Conservation (phyloP, 2,329 filamentous ascomycete species). For the Fusarium ramigenum region DNA sequence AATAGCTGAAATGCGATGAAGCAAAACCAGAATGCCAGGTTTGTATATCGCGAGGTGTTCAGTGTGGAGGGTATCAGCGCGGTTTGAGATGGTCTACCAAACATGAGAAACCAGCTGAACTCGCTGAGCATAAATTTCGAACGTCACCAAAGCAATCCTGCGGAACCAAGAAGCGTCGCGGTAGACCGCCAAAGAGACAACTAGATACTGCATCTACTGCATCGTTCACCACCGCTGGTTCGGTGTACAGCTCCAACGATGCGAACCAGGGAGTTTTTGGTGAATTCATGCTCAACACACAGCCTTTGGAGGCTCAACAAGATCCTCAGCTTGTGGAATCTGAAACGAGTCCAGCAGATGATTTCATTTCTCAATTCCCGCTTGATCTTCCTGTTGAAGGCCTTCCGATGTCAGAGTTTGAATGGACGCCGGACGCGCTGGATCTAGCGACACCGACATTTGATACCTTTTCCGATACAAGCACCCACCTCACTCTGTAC, state of each 20-base stretch:
- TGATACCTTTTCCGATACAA: background rate
- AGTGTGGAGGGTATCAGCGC: slow-evolving; percentile 37
- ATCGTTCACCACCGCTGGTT: background rate
- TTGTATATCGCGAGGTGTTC: slow-evolving; percentile 34
- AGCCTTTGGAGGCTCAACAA: background rate
- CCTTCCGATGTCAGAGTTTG: background rate
- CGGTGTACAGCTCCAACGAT: background rate
- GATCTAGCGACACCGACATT: slow-evolving; percentile 3
- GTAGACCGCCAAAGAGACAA: slow-evolving; percentile 17
- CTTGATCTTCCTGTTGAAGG: background rate
- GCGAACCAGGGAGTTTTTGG: slow-evolving; percentile 14
- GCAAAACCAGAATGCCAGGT: slow-evolving; percentile 33
- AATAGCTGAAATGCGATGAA: slow-evolving; percentile 43
- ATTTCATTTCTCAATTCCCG: slow-evolving; percentile 6
- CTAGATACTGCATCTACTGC: background rate
- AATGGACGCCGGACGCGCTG: slow-evolving; percentile 10
- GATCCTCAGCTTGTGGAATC: background rate
- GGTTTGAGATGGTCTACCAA: slow-evolving; percentile 38
- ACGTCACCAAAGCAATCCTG: background rate
- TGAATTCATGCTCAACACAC: slow-evolving; percentile 7
- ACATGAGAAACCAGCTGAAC: slow-evolving; percentile 25
- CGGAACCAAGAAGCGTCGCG: slow-evolving; percentile 11
- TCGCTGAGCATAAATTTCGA: slow-evolving; percentile 15
- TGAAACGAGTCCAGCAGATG: background rate
- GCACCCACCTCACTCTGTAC: slow-evolving; percentile 2